Conservation (phyloP, 2,329 filamentous ascomycete species). For the Aureobasidium sp. region DNA sequence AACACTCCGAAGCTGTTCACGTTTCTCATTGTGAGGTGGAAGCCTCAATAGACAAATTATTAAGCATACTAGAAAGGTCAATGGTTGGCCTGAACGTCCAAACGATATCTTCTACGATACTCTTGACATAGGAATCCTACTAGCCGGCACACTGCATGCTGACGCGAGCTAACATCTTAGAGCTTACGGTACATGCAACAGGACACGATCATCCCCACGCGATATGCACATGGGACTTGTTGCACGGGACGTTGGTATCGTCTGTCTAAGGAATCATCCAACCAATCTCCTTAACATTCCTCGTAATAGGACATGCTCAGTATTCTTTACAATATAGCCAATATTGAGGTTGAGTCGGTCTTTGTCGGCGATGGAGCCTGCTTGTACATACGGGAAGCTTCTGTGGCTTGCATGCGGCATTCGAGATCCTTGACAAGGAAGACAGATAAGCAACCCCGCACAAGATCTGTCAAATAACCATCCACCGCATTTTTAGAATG, state of each 20-base stretch:
- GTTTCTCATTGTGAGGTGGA: neutral
- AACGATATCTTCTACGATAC: neutral
- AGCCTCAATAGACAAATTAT: neutral
- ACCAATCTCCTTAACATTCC: neutral
- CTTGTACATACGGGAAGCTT: neutral
- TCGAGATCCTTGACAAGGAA: neutral
- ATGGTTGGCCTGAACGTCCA: neutral
- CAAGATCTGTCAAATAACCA: neutral
- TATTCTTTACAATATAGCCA: neutral
- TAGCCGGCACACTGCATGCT: conserved; percentile 1
- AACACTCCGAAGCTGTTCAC: neutral
- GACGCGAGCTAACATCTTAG: neutral
- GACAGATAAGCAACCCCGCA: neutral
- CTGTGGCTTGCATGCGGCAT: neutral
- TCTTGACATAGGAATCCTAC: neutral
- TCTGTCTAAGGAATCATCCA: neutral
- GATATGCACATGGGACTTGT: neutral
- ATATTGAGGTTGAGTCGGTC: neutral
- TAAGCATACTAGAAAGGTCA: neutral
- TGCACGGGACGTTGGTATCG: neutral
- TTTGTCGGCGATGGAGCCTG: too few relatives aligned
- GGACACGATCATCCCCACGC: neutral
- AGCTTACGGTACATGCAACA: conserved; percentile 4
- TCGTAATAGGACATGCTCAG: neutral
- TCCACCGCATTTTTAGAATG: neutral